A percentile compares a stretch with the other conserved stretches of the same genome.
Evolutionary conservation across 129 eudicot genomes (phyloP).

Genomic region (Logfia minima): DNA sequence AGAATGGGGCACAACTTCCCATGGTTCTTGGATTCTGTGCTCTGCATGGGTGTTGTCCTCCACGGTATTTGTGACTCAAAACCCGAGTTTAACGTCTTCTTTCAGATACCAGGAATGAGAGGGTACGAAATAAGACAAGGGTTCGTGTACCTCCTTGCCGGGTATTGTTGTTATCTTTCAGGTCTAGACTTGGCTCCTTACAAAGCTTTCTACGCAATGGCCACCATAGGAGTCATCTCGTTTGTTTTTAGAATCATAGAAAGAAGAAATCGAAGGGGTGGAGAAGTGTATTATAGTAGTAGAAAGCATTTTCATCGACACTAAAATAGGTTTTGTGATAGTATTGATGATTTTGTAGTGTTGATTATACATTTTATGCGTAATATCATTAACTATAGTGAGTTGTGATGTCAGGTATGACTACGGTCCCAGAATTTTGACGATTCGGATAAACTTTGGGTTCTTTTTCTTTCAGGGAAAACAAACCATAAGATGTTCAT

Average conservation of each 20-base stretch:
- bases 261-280: constrained; percentile 62
- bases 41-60: constrained; percentile 74
- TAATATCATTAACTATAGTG: constrained; percentile 14
- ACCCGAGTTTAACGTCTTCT: constrained; percentile 76
- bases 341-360: background rate
- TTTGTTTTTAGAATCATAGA: constrained; percentile 62
- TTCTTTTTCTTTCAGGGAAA: too few relatives aligned
- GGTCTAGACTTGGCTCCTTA: constrained; percentile 90
- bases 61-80: constrained; percentile 80
- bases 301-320: constrained; percentile 91
- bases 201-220: constrained; percentile 78
- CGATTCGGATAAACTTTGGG: background rate
- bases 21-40: constrained; percentile 74
- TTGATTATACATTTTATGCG: background rate
- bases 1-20: constrained; percentile 70
- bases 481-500: too few relatives aligned
- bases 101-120: constrained; percentile 52
- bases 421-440: constrained; percentile 36
- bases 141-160: constrained; percentile 72
- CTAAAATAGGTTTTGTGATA: constrained; percentile 29
- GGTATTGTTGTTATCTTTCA: constrained; percentile 63
- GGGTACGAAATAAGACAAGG: constrained; percentile 66
- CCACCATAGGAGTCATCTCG: constrained; percentile 61
- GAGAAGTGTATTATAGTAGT: constrained; percentile 59
- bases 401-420: constrained; percentile 22